phyloP scores from a whole-genome alignment of 2,329 filamentous ascomycete genomes.

The Fusarium udum region DNA sequence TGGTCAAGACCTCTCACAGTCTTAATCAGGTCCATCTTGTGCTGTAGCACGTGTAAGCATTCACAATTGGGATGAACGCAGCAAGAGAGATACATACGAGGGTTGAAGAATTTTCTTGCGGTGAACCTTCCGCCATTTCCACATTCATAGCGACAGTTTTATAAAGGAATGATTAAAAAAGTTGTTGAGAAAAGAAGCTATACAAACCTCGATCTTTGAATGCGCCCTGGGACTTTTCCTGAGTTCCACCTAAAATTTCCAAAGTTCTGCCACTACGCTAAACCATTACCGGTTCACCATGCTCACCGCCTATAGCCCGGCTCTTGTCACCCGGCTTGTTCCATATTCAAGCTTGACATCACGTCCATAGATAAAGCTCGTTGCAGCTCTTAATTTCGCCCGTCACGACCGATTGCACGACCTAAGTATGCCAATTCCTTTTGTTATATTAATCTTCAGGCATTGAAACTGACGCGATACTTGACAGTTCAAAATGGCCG shows the following conservation, averaged over 20 bases:
- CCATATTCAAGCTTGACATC: slow-evolving; percentile 49
- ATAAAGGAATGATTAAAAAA: slow-evolving; percentile 14
- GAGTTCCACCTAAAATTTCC: slow-evolving; percentile 52
- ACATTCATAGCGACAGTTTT: slow-evolving; percentile 32
- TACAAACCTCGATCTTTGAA: slow-evolving; percentile 25
- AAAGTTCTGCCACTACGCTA: slow-evolving; percentile 56
- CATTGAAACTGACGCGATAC: slow-evolving; percentile 37
- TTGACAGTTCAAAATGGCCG: slow-evolving; percentile 59
- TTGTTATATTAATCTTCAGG: not conserved
- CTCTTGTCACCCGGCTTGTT: slow-evolving; percentile 51
- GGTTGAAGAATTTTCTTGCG: not conserved
- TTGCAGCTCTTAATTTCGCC: slow-evolving; percentile 42
- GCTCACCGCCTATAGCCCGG: slow-evolving; percentile 57
- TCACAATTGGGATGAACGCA: not conserved
- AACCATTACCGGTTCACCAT: slow-evolving; percentile 30
- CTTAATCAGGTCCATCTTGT: slow-evolving; percentile 57
- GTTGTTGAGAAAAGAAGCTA: slow-evolving; percentile 27
- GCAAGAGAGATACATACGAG: slow-evolving; percentile 26
- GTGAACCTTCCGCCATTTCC: slow-evolving; percentile 27
- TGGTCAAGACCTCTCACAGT: slow-evolving; percentile 66
- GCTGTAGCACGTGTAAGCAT: slow-evolving; percentile 42
- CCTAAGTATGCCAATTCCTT: slow-evolving; percentile 40
- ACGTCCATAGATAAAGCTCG: slow-evolving; percentile 45
- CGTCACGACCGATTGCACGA: slow-evolving; percentile 36
- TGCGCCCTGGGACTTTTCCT: slow-evolving; percentile 42